phyloP scores from a whole-genome alignment of 108 stramenopile species.

The Fragilaria crotonensis region DNA sequence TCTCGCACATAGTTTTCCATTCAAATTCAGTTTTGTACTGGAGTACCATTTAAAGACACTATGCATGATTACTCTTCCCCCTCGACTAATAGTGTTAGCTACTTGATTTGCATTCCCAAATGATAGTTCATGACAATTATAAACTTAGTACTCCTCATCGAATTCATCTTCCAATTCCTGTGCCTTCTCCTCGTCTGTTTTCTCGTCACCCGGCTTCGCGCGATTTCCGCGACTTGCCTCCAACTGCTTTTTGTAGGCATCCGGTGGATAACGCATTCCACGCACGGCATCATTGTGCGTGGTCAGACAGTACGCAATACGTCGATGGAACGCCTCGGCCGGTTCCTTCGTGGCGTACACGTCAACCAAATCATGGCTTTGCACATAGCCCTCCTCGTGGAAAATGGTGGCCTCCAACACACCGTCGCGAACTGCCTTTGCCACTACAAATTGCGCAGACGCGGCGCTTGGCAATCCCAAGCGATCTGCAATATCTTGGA shows the following conservation, averaged over 20 bases:
- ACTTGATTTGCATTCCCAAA: too few species aligned
- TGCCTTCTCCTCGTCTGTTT: slow-evolving; percentile 87
- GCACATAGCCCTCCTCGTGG: slow-evolving; percentile 86
- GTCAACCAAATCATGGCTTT: slow-evolving; percentile 89
- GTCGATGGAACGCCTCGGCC: slow-evolving; percentile 94
- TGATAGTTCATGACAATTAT: too few species aligned
- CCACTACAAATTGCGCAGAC: slow-evolving; percentile 94
- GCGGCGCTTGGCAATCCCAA: slow-evolving; percentile 76
- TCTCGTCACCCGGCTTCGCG: slow-evolving; percentile 60
- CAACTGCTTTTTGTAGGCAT: slow-evolving; percentile 89
- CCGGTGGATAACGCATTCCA: slow-evolving; percentile 94
- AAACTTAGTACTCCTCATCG: slow-evolving; percentile 67
- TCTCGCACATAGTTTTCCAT: too few species aligned
- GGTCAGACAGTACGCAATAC: slow-evolving; percentile 97
- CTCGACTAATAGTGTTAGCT: too few species aligned
- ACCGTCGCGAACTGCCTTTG: slow-evolving; percentile 97
- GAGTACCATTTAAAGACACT: too few species aligned
- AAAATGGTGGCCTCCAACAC: slow-evolving; percentile 98
- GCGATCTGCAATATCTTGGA: slow-evolving; percentile 88
- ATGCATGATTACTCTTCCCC: too few species aligned
- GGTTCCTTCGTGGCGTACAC: slow-evolving; percentile 96
- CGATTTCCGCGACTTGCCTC: slow-evolving; percentile 76
- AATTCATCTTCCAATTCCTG: slow-evolving; percentile 82
- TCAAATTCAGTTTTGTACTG: too few species aligned
- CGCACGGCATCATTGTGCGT: slow-evolving; percentile 98